A percentile compares a stretch with the other conserved stretches of the same genome.
Evolutionary conservation across 305 asterid genomes (phyloP).

Genomic region (Fraxinus nigra): DNA sequence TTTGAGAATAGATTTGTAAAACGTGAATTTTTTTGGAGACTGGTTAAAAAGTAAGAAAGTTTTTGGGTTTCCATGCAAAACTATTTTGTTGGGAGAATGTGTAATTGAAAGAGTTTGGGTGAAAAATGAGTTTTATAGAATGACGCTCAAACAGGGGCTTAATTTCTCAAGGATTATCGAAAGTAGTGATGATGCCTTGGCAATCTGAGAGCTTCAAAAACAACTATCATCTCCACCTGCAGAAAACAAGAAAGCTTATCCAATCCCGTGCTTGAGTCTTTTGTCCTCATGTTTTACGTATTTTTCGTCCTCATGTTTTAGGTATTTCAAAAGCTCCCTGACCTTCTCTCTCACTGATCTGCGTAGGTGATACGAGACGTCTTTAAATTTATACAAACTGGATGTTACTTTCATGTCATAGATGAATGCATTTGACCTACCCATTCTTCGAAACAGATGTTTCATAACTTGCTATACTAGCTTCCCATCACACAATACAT

Average conservation of each 20-base stretch:
- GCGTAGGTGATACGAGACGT: neutral
- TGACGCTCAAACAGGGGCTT: neutral
- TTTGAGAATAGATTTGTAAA: neutral
- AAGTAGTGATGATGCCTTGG: neutral
- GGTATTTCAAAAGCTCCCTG: neutral
- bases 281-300: neutral
- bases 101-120: neutral
- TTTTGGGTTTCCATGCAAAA: neutral
- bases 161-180: neutral
- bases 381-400: neutral
- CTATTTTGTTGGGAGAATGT: neutral
- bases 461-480: neutral
- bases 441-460: neutral
- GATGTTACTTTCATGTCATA: neutral
- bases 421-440: conserved; percentile 1
- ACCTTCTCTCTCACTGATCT: neutral
- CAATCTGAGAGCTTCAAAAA: neutral
- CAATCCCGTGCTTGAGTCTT: conserved; percentile 4
- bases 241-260: neutral
- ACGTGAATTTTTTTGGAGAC: neutral
- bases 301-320: neutral
- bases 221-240: neutral
- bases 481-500: neutral
- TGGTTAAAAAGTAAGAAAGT: neutral
- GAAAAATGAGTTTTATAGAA: neutral